Evolutionary conservation across 139 green algal genomes (phyloP), one percentile per base, ranked within the genome.

Genomic region (Coccomyxa sp.): DNA sequence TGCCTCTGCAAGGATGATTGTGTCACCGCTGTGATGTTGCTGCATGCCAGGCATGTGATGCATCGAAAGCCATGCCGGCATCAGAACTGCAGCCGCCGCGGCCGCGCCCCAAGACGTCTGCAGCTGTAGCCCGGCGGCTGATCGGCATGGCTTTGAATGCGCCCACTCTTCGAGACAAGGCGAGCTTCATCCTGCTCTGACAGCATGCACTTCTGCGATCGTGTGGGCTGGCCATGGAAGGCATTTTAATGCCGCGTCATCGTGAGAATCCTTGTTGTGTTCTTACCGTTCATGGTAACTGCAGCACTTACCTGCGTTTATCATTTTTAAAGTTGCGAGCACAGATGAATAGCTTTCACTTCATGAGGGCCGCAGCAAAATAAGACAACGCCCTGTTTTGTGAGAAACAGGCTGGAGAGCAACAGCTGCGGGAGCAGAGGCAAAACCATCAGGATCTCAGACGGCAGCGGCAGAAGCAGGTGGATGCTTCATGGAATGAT

Each of bases 91-190:
- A 57, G 77, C 77, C 77, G 38, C 77, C 77, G 0, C 32, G 25
- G 38, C 77, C 77, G 45, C 77, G 77, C 32, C 77, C 77, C 14
- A 67, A 63, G 16, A 81, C 77, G 0, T 58, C n/a, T 12, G 45
- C 77, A 30, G 77, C 77, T 30, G 38, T 66, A 25, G 77, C 77
- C 38, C 58, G 77, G 38, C 77, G 77, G 16, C 77, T 81, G 38
- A 81, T 81, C 13, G 77, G 77, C 77, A 66, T 27, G 25, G 77
- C 77, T 32, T 45, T 81, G 10, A 45, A 45, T 32, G 14, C 32
- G 38, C 77, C 38, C 27, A 58, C 32, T 21, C 25, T 81, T 32
- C 32, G 77, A 23, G 45, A 81, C 77, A 81, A 81, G 45, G 77
- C 10, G 63, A 71, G 21, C 63, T 71, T 11, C 63, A 28, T 25